Evolutionary conservation across 495 filamentous ascomycete genomes (phyloP), one percentile per base, ranked within the genome.

Genomic region (Penicillium longicatenatum): DNA sequence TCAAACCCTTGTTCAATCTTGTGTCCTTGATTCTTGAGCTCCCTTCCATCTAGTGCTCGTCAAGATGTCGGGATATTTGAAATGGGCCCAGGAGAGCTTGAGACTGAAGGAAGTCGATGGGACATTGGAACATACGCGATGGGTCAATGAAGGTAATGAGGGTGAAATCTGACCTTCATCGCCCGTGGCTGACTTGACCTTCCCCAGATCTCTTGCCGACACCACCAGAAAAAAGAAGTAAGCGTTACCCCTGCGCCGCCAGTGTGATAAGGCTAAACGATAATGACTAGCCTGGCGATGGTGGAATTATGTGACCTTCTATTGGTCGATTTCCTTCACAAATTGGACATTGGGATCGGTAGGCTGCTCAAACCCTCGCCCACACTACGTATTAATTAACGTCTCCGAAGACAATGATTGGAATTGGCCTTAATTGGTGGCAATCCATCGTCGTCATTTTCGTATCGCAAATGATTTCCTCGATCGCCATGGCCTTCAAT

Each of bases 291-390:
- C 50, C 24, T 52, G 50, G 50, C 50, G 50, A 3, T 52, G 50
- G 50, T 52, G 50, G 50, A 52, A 52, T 37, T 52, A 52, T 43
- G 33, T 41, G 21, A 52, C 50, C 16, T 52, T 52, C n/a, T 52
- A 52, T 17, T 52, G 50, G 50, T 52, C 50, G 2, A 52, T 52
- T 17, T 52, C 50, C 0, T 52, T 52, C 22, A 52, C 50, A 17
- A 52, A 52, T 43, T 52, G 50, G 50, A 52, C 50, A 6, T 14
- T 52, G 37, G 50, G 50, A 52, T 52, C 50, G 20, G 50, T 52
- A 24, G 43, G 50, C 19, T 39, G n/a, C n/a, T 49, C 16, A 5
- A 31, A 3, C 5, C n/a, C 4, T 49, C 22, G 12, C 46, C 16
- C 5, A 49, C 19, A 16, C 26, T 26, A 26, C 26, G 3, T 4